phyloP scores from a whole-genome alignment of 805 yeast genomes.

The Grigorovia transvaalensis region DNA sequence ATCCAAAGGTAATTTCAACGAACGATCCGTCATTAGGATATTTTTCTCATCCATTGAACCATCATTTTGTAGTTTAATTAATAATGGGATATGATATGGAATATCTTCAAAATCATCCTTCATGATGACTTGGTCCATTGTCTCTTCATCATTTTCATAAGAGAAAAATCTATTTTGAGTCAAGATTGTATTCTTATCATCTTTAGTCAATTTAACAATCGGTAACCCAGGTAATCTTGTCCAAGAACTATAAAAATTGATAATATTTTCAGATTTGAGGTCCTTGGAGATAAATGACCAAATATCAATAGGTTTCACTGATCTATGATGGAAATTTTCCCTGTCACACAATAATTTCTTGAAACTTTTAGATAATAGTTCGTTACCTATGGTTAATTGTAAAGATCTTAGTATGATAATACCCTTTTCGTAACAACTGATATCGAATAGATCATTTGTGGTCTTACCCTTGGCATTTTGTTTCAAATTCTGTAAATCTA shows the following conservation, averaged over 20 bases:
- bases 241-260: conserved; percentile 41
- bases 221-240: conserved; percentile 51
- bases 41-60: conserved; percentile 11
- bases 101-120: conserved; percentile 39
- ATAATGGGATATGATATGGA: conserved; percentile 54
- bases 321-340: conserved; percentile 8
- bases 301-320: conserved; percentile 26
- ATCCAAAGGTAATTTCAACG: conserved; percentile 8
- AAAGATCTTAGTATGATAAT: conserved; percentile 23
- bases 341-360: conserved; percentile 9
- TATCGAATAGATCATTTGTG: conserved; percentile 24
- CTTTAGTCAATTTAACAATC: conserved; percentile 26
- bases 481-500: conserved; percentile 7
- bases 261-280: conserved; percentile 19
- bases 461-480: not conserved
- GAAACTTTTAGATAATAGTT: conserved; percentile 14
- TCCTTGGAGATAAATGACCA: conserved; percentile 16
- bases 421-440: conserved; percentile 27
- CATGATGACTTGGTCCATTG: conserved; percentile 6
- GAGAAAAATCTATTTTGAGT: conserved; percentile 33
- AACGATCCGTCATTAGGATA: conserved; percentile 23
- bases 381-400: conserved; percentile 16
- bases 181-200: conserved; percentile 19
- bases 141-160: conserved; percentile 2
- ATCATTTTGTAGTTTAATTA: conserved; percentile 13